phyloP scores from a whole-genome alignment of 2,329 filamentous ascomycete genomes.

The Fusarium marasasianum region DNA sequence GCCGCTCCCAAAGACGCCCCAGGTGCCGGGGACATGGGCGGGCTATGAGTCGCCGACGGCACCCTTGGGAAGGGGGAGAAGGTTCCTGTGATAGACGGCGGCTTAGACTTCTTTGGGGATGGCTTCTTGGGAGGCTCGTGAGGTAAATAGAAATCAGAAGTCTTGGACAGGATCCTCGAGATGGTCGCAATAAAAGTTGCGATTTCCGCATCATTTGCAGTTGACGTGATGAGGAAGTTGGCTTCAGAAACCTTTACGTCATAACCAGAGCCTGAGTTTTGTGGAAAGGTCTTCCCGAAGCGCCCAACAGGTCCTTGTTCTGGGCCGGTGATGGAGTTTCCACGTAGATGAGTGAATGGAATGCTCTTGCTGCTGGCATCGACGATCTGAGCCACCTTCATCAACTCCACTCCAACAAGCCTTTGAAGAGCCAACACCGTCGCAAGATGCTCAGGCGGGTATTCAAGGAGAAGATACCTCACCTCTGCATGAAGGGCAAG shows the following conservation, averaged over 20 bases:
- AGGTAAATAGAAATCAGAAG: constrained; percentile 55
- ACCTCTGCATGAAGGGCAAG: constrained; percentile 62
- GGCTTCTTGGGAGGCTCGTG: constrained; percentile 45
- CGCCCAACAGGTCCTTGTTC: constrained; percentile 36
- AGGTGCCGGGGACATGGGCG: constrained; percentile 31
- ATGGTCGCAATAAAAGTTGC: constrained; percentile 63
- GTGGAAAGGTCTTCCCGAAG: constrained; percentile 29
- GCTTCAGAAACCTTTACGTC: constrained; percentile 58
- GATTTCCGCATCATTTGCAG: constrained; percentile 64
- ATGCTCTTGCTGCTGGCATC: constrained; percentile 53
- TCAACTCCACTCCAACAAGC: constrained; percentile 63
- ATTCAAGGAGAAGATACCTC: constrained; percentile 68
- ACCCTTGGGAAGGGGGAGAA: constrained; percentile 46
- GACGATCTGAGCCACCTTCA: constrained; percentile 69
- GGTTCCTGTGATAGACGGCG: constrained; percentile 43
- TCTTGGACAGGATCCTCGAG: constrained; percentile 52
- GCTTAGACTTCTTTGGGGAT: constrained; percentile 34
- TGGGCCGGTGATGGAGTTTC: constrained; percentile 43
- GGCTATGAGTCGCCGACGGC: constrained; percentile 35
- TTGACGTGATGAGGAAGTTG: constrained; percentile 66
- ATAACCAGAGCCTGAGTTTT: constrained; percentile 41
- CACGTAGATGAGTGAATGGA: constrained; percentile 53
- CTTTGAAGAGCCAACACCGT: constrained; percentile 67
- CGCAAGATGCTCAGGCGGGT: constrained; percentile 63
- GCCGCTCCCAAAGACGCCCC: constrained; percentile 12